A percentile compares a stretch with the other conserved stretches of the same genome.
These are phyloP conservation scores for Hypsizygus marmoreus DNA, from an alignment of 768 basidiomycete species.

Conservation along the genomic window DNA sequence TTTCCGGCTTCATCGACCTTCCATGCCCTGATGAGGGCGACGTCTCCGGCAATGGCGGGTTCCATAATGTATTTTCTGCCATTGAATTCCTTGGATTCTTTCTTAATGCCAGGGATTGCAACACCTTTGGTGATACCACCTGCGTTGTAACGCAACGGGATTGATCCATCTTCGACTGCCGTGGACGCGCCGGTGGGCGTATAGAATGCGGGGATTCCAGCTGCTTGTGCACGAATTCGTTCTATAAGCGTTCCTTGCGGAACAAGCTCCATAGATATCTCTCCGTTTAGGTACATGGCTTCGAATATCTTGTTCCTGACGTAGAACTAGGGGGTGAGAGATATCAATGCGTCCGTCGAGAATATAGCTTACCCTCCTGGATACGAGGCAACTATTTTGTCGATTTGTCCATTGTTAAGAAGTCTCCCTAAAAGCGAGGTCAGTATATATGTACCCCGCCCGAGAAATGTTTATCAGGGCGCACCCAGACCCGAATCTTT, in stretches of 20 bases:
- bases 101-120: slow-evolving; percentile 69
- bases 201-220: slow-evolving; percentile 90
- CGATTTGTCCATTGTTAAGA: slow-evolving; percentile 71
- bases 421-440: slow-evolving; percentile 57
- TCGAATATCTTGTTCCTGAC: slow-evolving; percentile 88
- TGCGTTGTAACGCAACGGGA: slow-evolving; percentile 77
- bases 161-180: slow-evolving; percentile 76
- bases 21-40: slow-evolving; percentile 89
- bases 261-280: slow-evolving; percentile 84
- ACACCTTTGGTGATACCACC: slow-evolving; percentile 75
- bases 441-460: slow-evolving; percentile 1
- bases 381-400: slow-evolving; percentile 87
- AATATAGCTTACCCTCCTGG: slow-evolving; percentile 79
- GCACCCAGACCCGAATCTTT: slow-evolving; percentile 71
- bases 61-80: slow-evolving; percentile 86
- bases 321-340: slow-evolving; percentile 4
- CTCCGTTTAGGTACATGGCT: slow-evolving; percentile 73
- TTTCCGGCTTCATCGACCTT: slow-evolving; percentile 92
- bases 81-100: slow-evolving; percentile 75
- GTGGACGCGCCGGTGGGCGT: slow-evolving; percentile 90
- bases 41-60: slow-evolving; percentile 74
- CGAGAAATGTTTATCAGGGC: slow-evolving; percentile 6
- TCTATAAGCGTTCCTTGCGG: slow-evolving; percentile 92
- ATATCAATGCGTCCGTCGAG: not conserved
- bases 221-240: slow-evolving; percentile 84